Conservation (phyloP, 176 grass and related monocot genomes). For the Bromus sterilis region DNA sequence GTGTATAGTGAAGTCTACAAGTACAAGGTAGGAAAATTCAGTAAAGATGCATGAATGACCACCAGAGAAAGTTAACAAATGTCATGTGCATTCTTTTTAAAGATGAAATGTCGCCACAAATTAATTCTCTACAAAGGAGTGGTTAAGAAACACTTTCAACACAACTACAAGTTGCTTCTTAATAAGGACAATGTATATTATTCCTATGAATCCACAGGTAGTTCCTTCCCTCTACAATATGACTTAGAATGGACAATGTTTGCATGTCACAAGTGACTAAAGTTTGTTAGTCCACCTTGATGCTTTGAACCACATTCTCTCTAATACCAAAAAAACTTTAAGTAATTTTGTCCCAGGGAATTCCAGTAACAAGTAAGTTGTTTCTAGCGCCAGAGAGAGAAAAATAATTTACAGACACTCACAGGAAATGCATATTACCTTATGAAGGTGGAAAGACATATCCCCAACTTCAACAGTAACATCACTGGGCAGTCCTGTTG, state of each 20-base stretch:
- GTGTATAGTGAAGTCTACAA: background rate
- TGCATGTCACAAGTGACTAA: background rate
- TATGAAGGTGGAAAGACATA: conserved; percentile 99
- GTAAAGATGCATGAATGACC: background rate
- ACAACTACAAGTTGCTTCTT: background rate
- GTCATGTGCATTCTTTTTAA: background rate
- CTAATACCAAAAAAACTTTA: background rate
- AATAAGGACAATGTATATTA: background rate
- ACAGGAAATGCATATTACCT: conserved; percentile 42
- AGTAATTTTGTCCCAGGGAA: background rate
- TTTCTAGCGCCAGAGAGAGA: background rate
- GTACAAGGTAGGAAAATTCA: background rate
- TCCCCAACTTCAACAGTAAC: conserved; percentile 80
- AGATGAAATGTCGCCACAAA: background rate
- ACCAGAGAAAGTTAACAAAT: background rate
- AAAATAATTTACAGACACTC: background rate
- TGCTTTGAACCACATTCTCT: background rate
- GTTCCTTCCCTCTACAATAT: background rate
- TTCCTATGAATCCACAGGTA: background rate
- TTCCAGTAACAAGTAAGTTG: background rate
- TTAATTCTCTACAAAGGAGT: background rate
- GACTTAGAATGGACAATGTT: background rate
- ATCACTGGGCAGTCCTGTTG: conserved; percentile 89
- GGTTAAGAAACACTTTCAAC: background rate
- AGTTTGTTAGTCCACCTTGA: background rate